Conservation (phyloP, 306 rosid genomes). For the Mucuna pruriens region DNA sequence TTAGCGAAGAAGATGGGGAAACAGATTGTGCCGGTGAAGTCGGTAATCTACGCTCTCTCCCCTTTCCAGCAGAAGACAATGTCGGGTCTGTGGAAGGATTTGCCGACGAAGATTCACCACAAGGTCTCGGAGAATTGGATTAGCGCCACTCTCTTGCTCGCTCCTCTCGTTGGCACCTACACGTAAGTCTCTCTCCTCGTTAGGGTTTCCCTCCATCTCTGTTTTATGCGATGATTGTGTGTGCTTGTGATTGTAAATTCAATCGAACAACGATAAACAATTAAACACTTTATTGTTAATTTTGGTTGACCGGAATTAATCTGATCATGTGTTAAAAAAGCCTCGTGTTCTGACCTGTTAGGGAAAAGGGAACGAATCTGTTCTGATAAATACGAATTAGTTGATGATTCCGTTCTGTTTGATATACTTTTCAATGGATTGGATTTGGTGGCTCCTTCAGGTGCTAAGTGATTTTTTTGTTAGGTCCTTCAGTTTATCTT, state of each 20-base stretch:
- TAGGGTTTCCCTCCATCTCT: not conserved
- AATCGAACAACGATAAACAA: not conserved
- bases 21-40: conserved; percentile 68
- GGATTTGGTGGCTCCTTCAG: not conserved
- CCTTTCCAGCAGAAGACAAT: conserved; percentile 95
- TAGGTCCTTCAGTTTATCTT: not conserved
- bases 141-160: conserved; percentile 70
- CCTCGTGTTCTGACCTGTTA: not conserved
- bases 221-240: not conserved
- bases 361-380: not conserved
- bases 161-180: conserved; percentile 68
- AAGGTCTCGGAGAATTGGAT: conserved; percentile 93
- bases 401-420: not conserved
- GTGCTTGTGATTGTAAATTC: not conserved
- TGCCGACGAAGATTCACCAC: conserved; percentile 79
- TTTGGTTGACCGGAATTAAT: not conserved
- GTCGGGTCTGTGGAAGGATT: conserved; percentile 81
- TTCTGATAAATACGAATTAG: not conserved
- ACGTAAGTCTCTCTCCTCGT: conserved; percentile 38
- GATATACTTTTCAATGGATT: not conserved
- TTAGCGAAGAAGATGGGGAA: conserved; percentile 64
- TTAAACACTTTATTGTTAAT: not conserved
- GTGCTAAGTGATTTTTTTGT: not conserved
- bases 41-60: conserved; percentile 78
- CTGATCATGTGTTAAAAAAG: not conserved